Evolutionary conservation across 1,284 basidiomycete species (phyloP), one percentile per base, ranked within the genome.

Genomic region (Boletus sp.): DNA sequence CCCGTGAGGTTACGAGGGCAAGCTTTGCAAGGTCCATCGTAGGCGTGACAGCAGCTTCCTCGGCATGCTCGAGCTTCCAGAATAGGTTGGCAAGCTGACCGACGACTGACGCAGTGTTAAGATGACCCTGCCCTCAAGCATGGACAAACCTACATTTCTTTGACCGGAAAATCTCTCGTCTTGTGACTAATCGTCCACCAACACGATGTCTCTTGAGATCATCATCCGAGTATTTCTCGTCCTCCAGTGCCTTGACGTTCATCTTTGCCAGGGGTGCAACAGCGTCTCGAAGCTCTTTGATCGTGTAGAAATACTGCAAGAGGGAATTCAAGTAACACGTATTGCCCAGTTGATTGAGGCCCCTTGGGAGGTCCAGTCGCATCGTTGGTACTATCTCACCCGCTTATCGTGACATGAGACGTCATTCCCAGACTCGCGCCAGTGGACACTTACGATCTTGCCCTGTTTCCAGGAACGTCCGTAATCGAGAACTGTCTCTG

Each of bases 341-440:
- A 61, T 96, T 96, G 44, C 92, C 92, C 27, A 96, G 81, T 63
- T 95, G 94, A 62, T 94, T 90, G 27, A 94, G 75, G 2, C 93
- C 92, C 45, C 91, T 79, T 13, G 93, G 93, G 58, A 85, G 74
- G 51, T 91, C 88, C 2, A 72, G 70, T 32, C 78, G 74, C 5
- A 72, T 78, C 23, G 74, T 70, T 5, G 69, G 62, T 27, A 69
- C 60, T 9, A 79, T 62, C 41, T 85, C 83, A 13, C 85, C 88
- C 50, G 85, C 87, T 89, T 49, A 40, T 40, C 16, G n/a, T 25
- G 43, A 23, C 13, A 12, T 64, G 43, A 51, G 48, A 42, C 14
- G 7, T 29, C 17, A 26, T 42, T 25, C 27, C n/a, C 4, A 44
- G 20, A 41, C 23, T 29, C 5, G 17, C 43, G 36, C 34, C 23